These are phyloP conservation scores for Diatrype stigma DNA, from an alignment of 2,329 filamentous ascomycete species.

Conservation along the genomic window DNA sequence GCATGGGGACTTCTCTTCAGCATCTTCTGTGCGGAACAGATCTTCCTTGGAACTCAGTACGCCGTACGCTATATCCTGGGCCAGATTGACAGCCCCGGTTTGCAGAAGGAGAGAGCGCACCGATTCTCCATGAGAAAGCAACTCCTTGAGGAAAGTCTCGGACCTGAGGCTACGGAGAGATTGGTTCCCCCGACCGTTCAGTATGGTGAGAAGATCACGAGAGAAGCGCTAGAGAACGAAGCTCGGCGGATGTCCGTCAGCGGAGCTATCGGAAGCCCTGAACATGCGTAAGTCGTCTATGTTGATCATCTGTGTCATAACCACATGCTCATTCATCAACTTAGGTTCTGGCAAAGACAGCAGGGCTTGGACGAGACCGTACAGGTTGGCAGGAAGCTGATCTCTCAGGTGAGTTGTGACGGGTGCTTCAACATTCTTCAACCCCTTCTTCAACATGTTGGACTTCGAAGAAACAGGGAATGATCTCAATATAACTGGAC, in stretches of 20 bases:
- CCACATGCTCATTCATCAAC: background rate
- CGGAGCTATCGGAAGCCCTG: slow-evolving; percentile 44
- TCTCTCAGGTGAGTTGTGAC: slow-evolving; percentile 37
- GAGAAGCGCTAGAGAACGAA: slow-evolving; percentile 61
- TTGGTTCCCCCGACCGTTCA: slow-evolving; percentile 43
- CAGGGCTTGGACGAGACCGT: slow-evolving; percentile 55
- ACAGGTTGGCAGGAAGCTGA: slow-evolving; percentile 50
- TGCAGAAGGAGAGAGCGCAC: slow-evolving; percentile 80
- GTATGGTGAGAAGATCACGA: slow-evolving; percentile 60
- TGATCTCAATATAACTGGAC: too few species aligned
- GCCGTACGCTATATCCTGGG: slow-evolving; percentile 68
- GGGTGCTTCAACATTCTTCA: background rate
- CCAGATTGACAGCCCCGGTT: slow-evolving; percentile 79
- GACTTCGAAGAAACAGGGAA: too few species aligned
- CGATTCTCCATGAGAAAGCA: slow-evolving; percentile 76
- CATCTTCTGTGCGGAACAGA: slow-evolving; percentile 82
- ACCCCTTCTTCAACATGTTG: background rate
- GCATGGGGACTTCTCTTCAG: slow-evolving; percentile 77
- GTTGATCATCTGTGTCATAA: background rate
- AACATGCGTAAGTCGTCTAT: slow-evolving; percentile 41
- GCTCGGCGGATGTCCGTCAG: slow-evolving; percentile 45
- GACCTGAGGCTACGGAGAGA: slow-evolving; percentile 48
- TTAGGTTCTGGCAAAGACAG: slow-evolving; percentile 60
- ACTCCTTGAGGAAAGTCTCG: slow-evolving; percentile 70
- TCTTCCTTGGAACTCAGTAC: slow-evolving; percentile 76